Percentiles rank a stretch among this genome's conserved stretches.
Conservation (phyloP, 2,329 filamentous ascomycete species). For the Fusarium dlaminii region DNA sequence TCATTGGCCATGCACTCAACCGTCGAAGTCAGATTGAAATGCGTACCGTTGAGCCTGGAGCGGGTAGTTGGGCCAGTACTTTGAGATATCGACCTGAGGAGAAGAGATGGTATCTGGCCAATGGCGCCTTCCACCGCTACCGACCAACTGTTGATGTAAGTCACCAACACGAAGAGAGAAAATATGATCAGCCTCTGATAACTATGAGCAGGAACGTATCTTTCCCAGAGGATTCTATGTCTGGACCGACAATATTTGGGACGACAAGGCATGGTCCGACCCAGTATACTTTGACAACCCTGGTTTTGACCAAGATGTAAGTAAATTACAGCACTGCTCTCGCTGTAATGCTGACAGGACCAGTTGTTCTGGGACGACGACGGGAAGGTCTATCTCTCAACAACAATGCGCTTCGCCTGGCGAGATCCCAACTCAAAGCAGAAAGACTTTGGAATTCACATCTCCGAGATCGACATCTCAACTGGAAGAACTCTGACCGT, state of each 20-base stretch:
- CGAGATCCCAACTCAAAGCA: conserved; percentile 51
- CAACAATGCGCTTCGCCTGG: conserved; percentile 48
- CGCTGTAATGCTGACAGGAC: not conserved
- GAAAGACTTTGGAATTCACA: conserved; percentile 63
- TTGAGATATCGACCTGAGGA: conserved; percentile 54
- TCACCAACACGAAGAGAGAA: not conserved
- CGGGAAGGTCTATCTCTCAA: conserved; percentile 60
- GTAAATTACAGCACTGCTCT: rapidly evolving
- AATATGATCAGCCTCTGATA: not conserved
- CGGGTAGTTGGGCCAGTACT: conserved; percentile 60
- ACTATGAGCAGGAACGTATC: conserved; percentile 49
- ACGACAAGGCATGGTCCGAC: conserved; percentile 61
- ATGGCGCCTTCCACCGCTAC: conserved; percentile 56
- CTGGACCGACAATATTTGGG: conserved; percentile 62
- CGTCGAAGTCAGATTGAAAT: conserved; percentile 62
- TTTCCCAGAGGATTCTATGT: conserved; percentile 65
- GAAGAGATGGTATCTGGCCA: conserved; percentile 57
- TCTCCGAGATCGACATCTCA: conserved; percentile 54
- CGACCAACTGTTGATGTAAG: conserved; percentile 49
- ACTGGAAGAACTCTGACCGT: conserved; percentile 53
- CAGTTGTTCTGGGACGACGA: conserved; percentile 60
- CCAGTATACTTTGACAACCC: conserved; percentile 64
- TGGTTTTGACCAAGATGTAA: conserved; percentile 61
- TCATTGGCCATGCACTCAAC: conserved; percentile 63
- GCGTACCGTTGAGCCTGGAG: conserved; percentile 61